Base-by-base conservation (phyloP, 306 rosid genomes). In the Datisca glomerata region DNA sequence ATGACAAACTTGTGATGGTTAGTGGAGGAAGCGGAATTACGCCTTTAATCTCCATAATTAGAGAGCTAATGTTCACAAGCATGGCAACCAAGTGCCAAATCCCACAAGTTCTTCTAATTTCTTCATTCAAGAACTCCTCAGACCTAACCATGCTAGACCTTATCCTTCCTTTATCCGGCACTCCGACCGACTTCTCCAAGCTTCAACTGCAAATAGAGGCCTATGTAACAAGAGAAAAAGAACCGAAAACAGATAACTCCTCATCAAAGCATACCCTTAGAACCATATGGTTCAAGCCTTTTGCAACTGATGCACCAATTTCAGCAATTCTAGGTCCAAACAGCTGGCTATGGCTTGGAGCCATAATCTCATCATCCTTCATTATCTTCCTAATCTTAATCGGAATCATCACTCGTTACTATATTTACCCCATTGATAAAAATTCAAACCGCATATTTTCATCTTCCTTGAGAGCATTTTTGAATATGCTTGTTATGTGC, bases 21-120 rank as follows among this genome's bases (percentile, higher is more conserved):
- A 63, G 80, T 47, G 86, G 86, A 66, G 92, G 94, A 56, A 79
- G 86, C 29, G 94, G 92, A 6, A 76, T 84, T 17, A 84, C 92
- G 25, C 92, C 86, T 0, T 84, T 75, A 53, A 59, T 79, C 25
- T 84, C 94, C 33, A 79, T 76, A 43, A 65, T 79, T 35, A 27
- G 65, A 39, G 86, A 79, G 40, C 55, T 84, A 3, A 40, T 79
- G 18, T 64, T 49, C 41, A 14, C 53, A 13, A 51, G 43, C 61
- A 39, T 55, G 27, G 16, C 49, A 10, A 17, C 29, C 21, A 61
- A 53, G 59, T 44, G 9, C 45, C 59, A 5, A 41, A 69, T 57
- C 35, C 94, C 91, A 18, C 61, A 68, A 47, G 50, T 84, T 20
- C 19, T 55, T 23, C 49, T 84, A 9, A 48, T 76, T 29, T 70